Evolutionary conservation across 2,329 filamentous ascomycete genomes (phyloP).

Genomic region (Ophiocordyceps camponoti-leonardi): DNA sequence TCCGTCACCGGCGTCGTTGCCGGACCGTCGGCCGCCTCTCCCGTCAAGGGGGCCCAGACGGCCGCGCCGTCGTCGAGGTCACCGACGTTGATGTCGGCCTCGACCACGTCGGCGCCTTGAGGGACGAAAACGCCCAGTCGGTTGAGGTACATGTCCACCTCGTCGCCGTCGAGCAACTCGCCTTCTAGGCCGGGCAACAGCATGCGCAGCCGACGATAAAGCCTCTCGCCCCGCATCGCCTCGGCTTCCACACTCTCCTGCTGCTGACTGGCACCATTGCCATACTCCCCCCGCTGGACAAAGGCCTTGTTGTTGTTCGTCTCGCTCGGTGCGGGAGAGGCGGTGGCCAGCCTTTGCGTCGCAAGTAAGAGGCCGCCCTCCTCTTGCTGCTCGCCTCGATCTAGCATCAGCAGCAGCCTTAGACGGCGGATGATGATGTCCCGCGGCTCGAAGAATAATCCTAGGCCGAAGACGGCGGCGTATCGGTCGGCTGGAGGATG

Average conservation of each 20-base stretch:
- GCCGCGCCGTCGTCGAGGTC: slow-evolving; percentile 13
- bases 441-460: slow-evolving; percentile 39
- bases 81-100: slow-evolving; percentile 33
- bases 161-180: slow-evolving; percentile 60
- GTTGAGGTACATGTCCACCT: slow-evolving; percentile 58
- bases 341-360: background rate
- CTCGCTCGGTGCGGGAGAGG: no score
- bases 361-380: slow-evolving; percentile 42
- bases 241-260: slow-evolving; percentile 14
- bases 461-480: slow-evolving; percentile 50
- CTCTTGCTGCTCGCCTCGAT: slow-evolving; percentile 20
- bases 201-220: slow-evolving; percentile 31
- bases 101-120: slow-evolving; percentile 39
- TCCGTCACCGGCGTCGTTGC: background rate
- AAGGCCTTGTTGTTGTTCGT: background rate
- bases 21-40: background rate
- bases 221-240: slow-evolving; percentile 20
- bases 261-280: background rate
- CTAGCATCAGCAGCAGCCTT: slow-evolving; percentile 15
- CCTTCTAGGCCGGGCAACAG: slow-evolving; percentile 48
- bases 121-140: slow-evolving; percentile 46
- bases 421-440: slow-evolving; percentile 28
- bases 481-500: slow-evolving; percentile 30
- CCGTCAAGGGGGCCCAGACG: background rate
- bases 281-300: background rate